Evolutionary conservation across 176 grass and related monocot genomes (phyloP).

Genomic region (Bolboschoenus planiculmis): DNA sequence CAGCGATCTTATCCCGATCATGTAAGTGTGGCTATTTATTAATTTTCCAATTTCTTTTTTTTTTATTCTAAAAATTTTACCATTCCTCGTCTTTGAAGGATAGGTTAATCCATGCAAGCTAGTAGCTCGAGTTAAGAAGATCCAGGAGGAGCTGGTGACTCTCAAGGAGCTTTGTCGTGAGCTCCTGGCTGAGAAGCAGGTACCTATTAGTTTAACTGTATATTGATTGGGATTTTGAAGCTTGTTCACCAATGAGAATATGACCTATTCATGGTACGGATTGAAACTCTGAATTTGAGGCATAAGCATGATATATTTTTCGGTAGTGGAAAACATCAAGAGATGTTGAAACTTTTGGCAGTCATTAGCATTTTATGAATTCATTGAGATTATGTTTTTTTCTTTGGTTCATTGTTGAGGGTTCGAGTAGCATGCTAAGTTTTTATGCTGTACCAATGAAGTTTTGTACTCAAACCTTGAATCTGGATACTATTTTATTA

Average conservation of each 20-base stretch:
- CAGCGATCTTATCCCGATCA: constrained; percentile 56
- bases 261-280: background rate
- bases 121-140: constrained; percentile 63
- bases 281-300: background rate
- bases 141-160: constrained; percentile 47
- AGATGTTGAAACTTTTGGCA: background rate
- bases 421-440: background rate
- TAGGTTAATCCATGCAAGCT: constrained; percentile 72
- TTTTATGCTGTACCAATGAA: background rate
- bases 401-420: background rate
- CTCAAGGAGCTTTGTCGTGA: constrained; percentile 68
- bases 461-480: background rate
- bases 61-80: background rate
- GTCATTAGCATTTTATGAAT: background rate
- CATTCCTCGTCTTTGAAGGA: background rate
- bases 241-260: background rate
- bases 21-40: constrained; percentile 4
- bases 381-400: background rate
- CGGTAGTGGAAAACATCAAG: background rate
- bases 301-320: background rate
- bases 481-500: background rate
- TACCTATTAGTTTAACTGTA: background rate
- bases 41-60: background rate
- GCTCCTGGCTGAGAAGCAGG: constrained; percentile 69
- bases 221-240: background rate